These are phyloP conservation scores for Dactylonectria macrodidyma DNA, from an alignment of 2,329 filamentous ascomycete genomes.

Conservation along the genomic window DNA sequence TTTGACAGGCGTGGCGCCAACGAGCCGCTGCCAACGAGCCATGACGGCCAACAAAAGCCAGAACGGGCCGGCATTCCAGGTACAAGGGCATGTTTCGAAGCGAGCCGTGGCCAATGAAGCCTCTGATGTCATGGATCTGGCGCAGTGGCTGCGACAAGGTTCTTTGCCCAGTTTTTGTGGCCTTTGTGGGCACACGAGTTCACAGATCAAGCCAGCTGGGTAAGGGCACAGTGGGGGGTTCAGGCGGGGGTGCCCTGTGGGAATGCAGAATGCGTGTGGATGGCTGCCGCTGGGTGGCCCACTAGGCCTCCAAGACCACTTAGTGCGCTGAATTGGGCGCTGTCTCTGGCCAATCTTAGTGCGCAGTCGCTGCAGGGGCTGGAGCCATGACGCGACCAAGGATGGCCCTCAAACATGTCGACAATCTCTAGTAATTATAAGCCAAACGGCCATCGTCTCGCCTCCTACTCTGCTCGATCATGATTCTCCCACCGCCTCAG, in stretches of 20 bases:
- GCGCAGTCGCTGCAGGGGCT: conserved; percentile 32
- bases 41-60: conserved; percentile 36
- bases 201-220: too few relatives aligned
- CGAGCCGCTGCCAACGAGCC: conserved; percentile 19
- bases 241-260: conserved; percentile 5
- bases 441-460: conserved; percentile 30
- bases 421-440: conserved; percentile 38
- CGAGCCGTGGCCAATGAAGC: conserved; percentile 48
- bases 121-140: conserved; percentile 53
- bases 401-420: conserved; percentile 33
- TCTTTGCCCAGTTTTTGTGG: conserved; percentile 34
- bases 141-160: conserved; percentile 25
- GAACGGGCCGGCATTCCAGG: conserved; percentile 29
- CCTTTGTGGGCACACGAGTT: neutral
- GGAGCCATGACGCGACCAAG: conserved; percentile 42
- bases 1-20: conserved; percentile 27
- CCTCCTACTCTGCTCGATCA: conserved; percentile 12
- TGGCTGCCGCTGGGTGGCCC: neutral
- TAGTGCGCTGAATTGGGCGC: too few relatives aligned
- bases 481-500: neutral
- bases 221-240: conserved; percentile 1
- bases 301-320: conserved; percentile 13
- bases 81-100: conserved; percentile 43
- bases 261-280: too few relatives aligned
- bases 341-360: conserved; percentile 7